Evolutionary conservation across 495 filamentous ascomycete species (phyloP).

Genomic region (Penicillium ucsense): DNA sequence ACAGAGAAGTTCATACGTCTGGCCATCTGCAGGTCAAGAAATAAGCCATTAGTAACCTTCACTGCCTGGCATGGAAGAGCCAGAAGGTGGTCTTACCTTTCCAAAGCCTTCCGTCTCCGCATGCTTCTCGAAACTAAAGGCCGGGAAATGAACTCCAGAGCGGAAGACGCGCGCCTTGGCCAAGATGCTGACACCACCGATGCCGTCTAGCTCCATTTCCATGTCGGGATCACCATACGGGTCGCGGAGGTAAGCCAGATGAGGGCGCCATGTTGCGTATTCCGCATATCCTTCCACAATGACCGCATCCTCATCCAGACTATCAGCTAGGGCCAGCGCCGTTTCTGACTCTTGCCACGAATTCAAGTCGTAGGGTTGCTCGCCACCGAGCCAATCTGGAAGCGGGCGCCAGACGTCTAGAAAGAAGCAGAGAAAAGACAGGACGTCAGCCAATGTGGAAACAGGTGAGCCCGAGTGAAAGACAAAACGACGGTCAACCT

Average conservation of each 20-base stretch:
- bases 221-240: slow-evolving; percentile 97
- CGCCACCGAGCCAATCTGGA: slow-evolving; percentile 97
- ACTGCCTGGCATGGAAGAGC: neutral
- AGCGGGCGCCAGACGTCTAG: slow-evolving; percentile 96
- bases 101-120: slow-evolving; percentile 98
- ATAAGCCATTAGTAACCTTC: slow-evolving; percentile 19
- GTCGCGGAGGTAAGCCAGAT: slow-evolving; percentile 93
- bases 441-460: neutral
- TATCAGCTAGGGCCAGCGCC: slow-evolving; percentile 85
- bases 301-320: slow-evolving; percentile 94
- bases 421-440: neutral
- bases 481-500: slow-evolving; percentile 31
- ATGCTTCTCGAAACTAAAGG: slow-evolving; percentile 98
- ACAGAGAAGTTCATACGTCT: slow-evolving; percentile 92
- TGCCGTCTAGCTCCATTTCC: slow-evolving; percentile 99
- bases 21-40: slow-evolving; percentile 61
- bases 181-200: slow-evolving; percentile 94
- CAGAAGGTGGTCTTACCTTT: slow-evolving; percentile 53
- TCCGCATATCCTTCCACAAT: slow-evolving; percentile 99
- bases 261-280: slow-evolving; percentile 97
- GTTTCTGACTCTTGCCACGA: slow-evolving; percentile 99
- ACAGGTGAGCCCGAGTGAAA: too few species aligned
- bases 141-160: slow-evolving; percentile 92
- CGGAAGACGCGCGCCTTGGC: slow-evolving; percentile 94
- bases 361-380: slow-evolving; percentile 98